phyloP scores from a whole-genome alignment of 441 rosid genomes.

The Metrosideros polymorpha region DNA sequence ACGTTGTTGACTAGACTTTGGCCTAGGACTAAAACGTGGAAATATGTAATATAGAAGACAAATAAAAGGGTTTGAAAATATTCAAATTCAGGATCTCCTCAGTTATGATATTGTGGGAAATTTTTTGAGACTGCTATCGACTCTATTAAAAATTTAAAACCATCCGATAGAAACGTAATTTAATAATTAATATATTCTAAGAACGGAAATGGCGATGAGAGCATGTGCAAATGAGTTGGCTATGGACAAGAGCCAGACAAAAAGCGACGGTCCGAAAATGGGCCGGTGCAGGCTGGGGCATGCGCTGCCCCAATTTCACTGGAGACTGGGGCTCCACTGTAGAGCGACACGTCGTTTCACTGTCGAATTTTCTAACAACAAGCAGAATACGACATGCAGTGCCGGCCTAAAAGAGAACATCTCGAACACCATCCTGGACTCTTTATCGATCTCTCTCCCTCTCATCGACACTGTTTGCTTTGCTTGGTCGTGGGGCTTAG shows the following conservation, averaged over 20 bases:
- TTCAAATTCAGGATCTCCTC: neutral
- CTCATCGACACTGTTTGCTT: neutral
- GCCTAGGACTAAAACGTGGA: neutral
- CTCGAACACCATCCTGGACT: neutral
- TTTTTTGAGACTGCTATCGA: no score
- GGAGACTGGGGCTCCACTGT: neutral
- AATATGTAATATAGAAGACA: neutral
- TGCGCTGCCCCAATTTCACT: neutral
- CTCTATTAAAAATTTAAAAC: neutral
- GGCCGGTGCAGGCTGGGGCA: neutral
- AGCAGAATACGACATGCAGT: neutral
- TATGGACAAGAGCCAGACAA: neutral
- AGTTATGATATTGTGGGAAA: rapidly evolving
- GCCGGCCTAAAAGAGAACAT: neutral
- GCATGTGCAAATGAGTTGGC: neutral
- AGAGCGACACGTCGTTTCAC: neutral
- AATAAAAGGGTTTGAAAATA: neutral
- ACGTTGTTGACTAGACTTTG: rapidly evolving
- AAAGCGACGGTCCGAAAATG: neutral
- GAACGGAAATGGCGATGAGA: neutral
- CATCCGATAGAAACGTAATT: neutral
- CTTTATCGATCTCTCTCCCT: neutral
- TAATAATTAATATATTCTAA: neutral
- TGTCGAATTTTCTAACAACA: neutral
- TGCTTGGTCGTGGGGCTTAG: neutral